These are phyloP conservation scores for Discostella pseudostelligera DNA, from an alignment of 108 stramenopile species.

Conservation along the genomic window DNA sequence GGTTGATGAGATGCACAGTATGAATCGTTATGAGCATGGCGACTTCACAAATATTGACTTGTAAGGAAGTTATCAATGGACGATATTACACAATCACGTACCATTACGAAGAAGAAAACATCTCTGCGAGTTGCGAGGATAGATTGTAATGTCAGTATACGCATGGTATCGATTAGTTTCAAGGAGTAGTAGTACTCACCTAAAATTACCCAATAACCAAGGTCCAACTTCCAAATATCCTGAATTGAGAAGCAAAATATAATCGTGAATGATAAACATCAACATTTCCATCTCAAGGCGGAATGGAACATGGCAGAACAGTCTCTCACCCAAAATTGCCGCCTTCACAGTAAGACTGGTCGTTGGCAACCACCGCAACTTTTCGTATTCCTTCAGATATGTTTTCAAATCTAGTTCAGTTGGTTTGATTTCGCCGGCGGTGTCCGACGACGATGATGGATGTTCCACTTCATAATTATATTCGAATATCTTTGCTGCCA, in stretches of 20 bases:
- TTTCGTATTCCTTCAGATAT: conserved; percentile 65
- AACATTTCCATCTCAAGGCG: neutral
- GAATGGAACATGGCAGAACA: too few species aligned
- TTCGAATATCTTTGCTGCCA: conserved; percentile 58
- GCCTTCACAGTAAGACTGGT: conserved; percentile 75
- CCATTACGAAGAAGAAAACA: conserved; percentile 64
- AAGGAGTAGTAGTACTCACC: too few species aligned
- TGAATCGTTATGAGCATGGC: neutral
- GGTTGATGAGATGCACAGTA: neutral
- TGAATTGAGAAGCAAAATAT: neutral
- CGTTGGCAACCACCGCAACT: conserved; percentile 67
- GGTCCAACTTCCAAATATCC: conserved; percentile 72
- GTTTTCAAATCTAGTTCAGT: conserved; percentile 27
- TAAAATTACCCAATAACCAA: conserved; percentile 57
- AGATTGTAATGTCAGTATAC: neutral
- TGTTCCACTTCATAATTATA: conserved; percentile 45
- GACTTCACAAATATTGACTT: neutral
- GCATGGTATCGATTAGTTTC: too few species aligned
- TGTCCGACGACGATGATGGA: conserved; percentile 1
- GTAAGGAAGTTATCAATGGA: too few species aligned
- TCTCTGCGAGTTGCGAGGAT: conserved; percentile 39
- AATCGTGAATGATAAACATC: neutral
- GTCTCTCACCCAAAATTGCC: conserved; percentile 52
- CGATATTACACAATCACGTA: too few species aligned
- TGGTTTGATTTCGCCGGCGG: conserved; percentile 11